A percentile compares a stretch with the other conserved stretches of the same genome.
phyloP scores from a whole-genome alignment of 1,139 yeast genomes.

The Hemisphaericaspora lyxosophila region DNA sequence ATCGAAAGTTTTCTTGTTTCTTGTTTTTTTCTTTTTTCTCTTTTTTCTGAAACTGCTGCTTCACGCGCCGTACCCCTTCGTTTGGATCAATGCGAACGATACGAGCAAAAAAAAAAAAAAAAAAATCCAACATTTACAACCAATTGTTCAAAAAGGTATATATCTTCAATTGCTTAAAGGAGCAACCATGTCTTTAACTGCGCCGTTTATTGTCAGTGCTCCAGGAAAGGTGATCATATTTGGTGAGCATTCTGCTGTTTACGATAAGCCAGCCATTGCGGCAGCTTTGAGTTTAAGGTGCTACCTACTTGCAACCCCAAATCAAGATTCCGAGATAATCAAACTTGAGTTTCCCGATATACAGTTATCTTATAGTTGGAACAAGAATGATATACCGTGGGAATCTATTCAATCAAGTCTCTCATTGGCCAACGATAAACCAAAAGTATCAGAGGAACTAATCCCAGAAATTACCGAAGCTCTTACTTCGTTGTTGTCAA shows the following conservation, averaged over 20 bases:
- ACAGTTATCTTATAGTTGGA: conserved; percentile 63
- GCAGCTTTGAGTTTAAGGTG: conserved; percentile 85
- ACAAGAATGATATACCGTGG: conserved; percentile 61
- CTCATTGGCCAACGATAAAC: conserved; percentile 20
- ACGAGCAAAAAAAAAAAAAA: too few relatives aligned
- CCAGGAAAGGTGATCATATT: conserved; percentile 96
- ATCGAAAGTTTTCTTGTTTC: neutral
- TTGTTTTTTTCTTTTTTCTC: neutral
- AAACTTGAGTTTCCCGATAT: conserved; percentile 84
- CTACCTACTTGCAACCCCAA: conserved; percentile 61
- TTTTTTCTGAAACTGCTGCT: too few relatives aligned
- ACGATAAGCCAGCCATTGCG: conserved; percentile 88
- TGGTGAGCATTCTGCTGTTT: conserved; percentile 97
- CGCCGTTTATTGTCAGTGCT: conserved; percentile 76
- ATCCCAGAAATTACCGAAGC: conserved; percentile 58
- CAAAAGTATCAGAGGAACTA: conserved; percentile 53
- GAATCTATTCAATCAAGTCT: conserved; percentile 30
- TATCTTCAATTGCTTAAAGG: neutral
- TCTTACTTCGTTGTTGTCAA: conserved; percentile 43
- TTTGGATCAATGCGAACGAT: too few relatives aligned
- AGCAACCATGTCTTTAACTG: neutral
- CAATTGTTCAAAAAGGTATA: neutral
- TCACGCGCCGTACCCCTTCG: too few relatives aligned
- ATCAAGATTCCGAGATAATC: conserved; percentile 39
- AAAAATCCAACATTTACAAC: too few relatives aligned